Conservation (phyloP, 768 basidiomycete species). For the Phylloporus sp. region DNA sequence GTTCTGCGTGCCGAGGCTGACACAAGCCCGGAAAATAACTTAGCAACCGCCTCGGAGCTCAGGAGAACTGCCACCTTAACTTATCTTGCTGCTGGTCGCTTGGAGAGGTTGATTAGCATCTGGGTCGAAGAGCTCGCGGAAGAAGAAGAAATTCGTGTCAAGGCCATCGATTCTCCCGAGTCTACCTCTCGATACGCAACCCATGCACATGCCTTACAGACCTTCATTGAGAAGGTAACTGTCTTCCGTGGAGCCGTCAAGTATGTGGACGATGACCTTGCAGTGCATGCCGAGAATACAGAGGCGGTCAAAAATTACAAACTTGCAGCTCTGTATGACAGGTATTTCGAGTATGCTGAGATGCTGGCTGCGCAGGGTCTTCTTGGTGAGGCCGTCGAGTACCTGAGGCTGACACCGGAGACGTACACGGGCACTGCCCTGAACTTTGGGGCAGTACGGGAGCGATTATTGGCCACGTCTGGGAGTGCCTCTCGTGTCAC, state of each 20-base stretch:
- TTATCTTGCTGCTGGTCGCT: constrained; percentile 84
- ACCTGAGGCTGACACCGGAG: constrained; percentile 73
- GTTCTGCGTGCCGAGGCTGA: constrained; percentile 49
- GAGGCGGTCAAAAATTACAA: constrained; percentile 65
- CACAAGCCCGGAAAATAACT: constrained; percentile 39
- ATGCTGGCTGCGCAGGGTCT: constrained; percentile 89
- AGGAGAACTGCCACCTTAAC: constrained; percentile 90
- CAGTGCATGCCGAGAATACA: constrained; percentile 34
- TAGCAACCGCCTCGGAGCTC: constrained; percentile 38
- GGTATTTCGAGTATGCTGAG: constrained; percentile 95
- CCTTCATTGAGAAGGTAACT: constrained; percentile 94
- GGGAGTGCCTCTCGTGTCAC: constrained; percentile 21
- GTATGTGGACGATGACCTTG: constrained; percentile 73
- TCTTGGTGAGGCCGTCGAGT: constrained; percentile 73
- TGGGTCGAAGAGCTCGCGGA: constrained; percentile 90
- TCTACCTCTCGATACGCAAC: constrained; percentile 65
- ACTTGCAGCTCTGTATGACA: constrained; percentile 81
- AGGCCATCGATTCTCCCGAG: constrained; percentile 37
- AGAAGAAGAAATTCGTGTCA: constrained; percentile 61
- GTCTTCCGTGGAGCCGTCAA: constrained; percentile 86
- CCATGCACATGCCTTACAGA: constrained; percentile 83
- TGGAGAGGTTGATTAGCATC: constrained; percentile 85
- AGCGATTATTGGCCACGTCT: constrained; percentile 43
- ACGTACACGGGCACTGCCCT: constrained; percentile 65
- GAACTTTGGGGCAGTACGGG: constrained; percentile 42